Conservation (phyloP, 306 rosid species). For the Benincasa hispida region DNA sequence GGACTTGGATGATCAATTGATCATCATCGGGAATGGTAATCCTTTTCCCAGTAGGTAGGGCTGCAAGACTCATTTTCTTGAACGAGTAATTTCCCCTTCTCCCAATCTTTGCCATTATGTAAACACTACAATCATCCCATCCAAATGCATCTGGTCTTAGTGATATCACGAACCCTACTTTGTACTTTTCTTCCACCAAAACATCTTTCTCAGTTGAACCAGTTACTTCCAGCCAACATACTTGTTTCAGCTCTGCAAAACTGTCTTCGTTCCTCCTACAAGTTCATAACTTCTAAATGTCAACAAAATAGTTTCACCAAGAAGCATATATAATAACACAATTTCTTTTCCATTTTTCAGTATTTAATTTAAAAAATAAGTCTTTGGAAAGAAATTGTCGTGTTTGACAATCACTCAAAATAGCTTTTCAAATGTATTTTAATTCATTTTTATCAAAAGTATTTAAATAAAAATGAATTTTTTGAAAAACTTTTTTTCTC, state of each 20-base stretch:
- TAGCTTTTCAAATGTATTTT: no score
- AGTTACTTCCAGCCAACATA: constrained; percentile 69
- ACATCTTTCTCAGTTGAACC: rapidly evolving
- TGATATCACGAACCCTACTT: constrained; percentile 4
- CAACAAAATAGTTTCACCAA: neutral
- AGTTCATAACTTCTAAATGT: neutral
- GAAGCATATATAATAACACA: neutral
- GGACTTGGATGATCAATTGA: neutral
- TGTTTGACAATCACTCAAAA: no score
- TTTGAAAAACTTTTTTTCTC: no score
- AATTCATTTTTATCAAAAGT: no score
- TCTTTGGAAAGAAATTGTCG: no score
- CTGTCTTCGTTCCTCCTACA: neutral
- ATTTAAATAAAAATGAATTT: no score
- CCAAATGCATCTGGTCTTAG: constrained; percentile 42
- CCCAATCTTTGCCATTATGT: constrained; percentile 17
- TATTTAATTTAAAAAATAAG: no score
- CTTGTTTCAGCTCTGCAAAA: constrained; percentile 38
- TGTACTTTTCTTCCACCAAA: rapidly evolving
- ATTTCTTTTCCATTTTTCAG: no score
- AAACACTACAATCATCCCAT: constrained; percentile 22
- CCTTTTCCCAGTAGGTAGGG: no score
- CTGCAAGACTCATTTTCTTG: neutral
- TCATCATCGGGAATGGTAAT: neutral
- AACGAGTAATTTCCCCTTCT: constrained; percentile 18